Evolutionary conservation across 345 rosid species (phyloP).

Genomic region (Punica granatum): DNA sequence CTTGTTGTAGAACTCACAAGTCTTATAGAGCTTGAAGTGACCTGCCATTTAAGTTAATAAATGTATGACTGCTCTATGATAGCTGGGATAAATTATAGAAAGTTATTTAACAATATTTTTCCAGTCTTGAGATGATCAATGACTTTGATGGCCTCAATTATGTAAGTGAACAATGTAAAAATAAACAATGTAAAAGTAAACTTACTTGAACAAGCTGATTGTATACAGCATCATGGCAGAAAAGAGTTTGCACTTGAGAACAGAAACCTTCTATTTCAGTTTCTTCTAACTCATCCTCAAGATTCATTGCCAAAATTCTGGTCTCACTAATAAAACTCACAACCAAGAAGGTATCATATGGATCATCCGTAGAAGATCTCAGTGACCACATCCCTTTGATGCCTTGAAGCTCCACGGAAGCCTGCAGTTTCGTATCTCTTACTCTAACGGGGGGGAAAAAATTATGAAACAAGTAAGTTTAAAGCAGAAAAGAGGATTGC

Average conservation of each 20-base stretch:
- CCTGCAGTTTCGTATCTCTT: slow-evolving; percentile 30
- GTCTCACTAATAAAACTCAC: slow-evolving; percentile 96
- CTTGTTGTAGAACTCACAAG: slow-evolving; percentile 69
- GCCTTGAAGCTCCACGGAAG: slow-evolving; percentile 95
- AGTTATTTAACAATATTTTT: not conserved
- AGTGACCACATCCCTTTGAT: slow-evolving; percentile 99
- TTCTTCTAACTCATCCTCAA: slow-evolving; percentile 92
- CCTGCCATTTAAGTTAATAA: slow-evolving; percentile 31
- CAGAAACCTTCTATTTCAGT: slow-evolving; percentile 93
- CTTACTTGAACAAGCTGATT: slow-evolving; percentile 91
- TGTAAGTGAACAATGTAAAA: not conserved
- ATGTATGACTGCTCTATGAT: not conserved
- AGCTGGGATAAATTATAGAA: not conserved
- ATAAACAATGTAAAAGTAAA: not conserved
- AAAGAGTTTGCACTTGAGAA: slow-evolving; percentile 83
- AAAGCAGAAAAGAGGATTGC: not conserved
- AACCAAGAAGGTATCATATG: slow-evolving; percentile 84
- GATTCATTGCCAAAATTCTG: slow-evolving; percentile 85
- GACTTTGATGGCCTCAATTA: not conserved
- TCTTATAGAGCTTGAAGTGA: slow-evolving; percentile 80
- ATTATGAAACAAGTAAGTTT: not conserved
- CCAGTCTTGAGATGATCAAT: not conserved
- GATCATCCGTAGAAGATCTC: slow-evolving; percentile 80
- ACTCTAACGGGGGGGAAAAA: slow-evolving; percentile 2
- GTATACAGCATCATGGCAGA: slow-evolving; percentile 84